These are phyloP conservation scores for Coemansia sp. DNA, from an alignment of 371 early-diverging fungal species.

Conservation along the genomic window DNA sequence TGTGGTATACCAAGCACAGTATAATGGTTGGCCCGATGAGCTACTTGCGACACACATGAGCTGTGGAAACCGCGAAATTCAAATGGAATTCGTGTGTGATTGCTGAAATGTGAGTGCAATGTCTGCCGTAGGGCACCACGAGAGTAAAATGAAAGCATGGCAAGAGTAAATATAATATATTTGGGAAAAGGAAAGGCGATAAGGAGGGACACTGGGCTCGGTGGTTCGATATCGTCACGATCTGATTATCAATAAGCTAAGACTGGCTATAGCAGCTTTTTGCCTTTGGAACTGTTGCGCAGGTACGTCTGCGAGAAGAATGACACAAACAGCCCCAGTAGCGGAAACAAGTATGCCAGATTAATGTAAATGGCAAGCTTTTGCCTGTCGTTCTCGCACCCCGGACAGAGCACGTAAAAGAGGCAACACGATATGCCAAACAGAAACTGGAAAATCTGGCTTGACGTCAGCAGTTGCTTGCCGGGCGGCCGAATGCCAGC, in stretches of 20 bases:
- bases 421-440: constrained; percentile 64
- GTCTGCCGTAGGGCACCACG: not conserved
- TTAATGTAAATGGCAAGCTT: constrained; percentile 69
- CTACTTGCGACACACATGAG: not conserved
- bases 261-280: too few relatives aligned
- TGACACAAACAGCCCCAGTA: constrained; percentile 74
- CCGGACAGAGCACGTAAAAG: constrained; percentile 66
- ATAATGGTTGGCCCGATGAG: constrained; percentile 54
- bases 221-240: too few relatives aligned
- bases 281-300: too few relatives aligned
- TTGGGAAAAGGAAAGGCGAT: too few relatives aligned
- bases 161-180: constrained; percentile 18
- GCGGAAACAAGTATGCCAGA: constrained; percentile 74
- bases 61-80: constrained; percentile 18
- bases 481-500: constrained; percentile 76
- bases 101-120: not conserved
- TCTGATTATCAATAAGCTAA: too few relatives aligned
- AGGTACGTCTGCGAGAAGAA: constrained; percentile 54
- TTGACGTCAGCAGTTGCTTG: constrained; percentile 78
- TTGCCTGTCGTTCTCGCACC: constrained; percentile 66
- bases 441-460: constrained; percentile 88
- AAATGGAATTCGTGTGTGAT: not conserved
- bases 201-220: too few relatives aligned
- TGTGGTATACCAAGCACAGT: constrained; percentile 58
- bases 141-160: constrained; percentile 2